Evolutionary conservation across 345 rosid genomes (phyloP).

Genomic region (Citrus mangshanensis): DNA sequence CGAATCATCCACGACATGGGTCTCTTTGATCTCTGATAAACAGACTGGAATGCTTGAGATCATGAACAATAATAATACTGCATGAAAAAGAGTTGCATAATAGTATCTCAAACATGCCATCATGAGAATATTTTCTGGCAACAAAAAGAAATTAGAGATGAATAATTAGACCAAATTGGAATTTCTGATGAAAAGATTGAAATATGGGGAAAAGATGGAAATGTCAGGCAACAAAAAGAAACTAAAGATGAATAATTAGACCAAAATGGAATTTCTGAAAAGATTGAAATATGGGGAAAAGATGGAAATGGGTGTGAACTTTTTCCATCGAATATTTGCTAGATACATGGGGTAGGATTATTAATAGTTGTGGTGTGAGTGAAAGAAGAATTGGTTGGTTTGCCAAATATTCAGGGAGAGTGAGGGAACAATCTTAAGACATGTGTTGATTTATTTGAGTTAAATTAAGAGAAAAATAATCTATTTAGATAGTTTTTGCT

Average conservation of each 20-base stretch:
- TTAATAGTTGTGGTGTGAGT: conserved; percentile 17
- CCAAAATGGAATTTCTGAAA: no score
- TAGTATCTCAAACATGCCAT: conserved; percentile 3
- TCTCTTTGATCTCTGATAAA: conserved; percentile 39
- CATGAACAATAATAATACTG: not conserved
- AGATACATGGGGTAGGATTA: conserved; percentile 8
- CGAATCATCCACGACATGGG: conserved; percentile 32
- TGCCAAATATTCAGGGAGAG: conserved; percentile 27
- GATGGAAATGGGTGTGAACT: not conserved
- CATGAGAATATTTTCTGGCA: not conserved
- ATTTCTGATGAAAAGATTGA: no score
- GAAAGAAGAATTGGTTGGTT: conserved; percentile 20
- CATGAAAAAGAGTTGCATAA: not conserved
- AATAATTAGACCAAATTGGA: no score
- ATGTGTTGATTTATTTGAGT: conserved; percentile 2
- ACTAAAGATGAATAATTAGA: not conserved
- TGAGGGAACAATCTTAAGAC: conserved; percentile 9
- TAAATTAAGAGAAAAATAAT: no score
- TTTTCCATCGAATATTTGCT: not conserved
- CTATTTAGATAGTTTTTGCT: no score
- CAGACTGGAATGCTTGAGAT: conserved; percentile 29
- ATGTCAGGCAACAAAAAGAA: not conserved
- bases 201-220: not conserved
- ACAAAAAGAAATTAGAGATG: not conserved
- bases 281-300: not conserved